Percentiles rank a stretch among this genome's conserved stretches.
Conservation (phyloP, 441 rosid genomes). For the Gossypium aridum region DNA sequence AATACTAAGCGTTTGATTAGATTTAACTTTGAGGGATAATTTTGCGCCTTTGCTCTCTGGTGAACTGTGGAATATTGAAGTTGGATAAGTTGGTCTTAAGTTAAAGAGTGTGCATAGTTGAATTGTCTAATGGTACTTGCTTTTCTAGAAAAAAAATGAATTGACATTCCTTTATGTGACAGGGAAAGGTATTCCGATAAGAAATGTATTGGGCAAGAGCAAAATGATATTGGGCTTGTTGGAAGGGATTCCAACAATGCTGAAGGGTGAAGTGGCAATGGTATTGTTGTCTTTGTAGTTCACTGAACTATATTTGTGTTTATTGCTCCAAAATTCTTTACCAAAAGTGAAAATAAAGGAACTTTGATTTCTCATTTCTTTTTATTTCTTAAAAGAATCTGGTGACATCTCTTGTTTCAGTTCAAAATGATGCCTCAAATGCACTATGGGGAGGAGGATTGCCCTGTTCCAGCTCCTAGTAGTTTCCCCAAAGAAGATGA, state of each 20-base stretch:
- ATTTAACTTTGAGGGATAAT: not conserved
- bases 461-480: slow-evolving; percentile 66
- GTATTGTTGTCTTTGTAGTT: slow-evolving; percentile 32
- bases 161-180: slow-evolving; percentile 18
- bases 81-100: slow-evolving; percentile 1
- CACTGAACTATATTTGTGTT: not conserved
- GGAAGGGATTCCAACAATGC: slow-evolving; percentile 91
- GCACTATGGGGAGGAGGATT: slow-evolving; percentile 87
- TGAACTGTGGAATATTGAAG: not conserved
- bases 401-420: slow-evolving; percentile 32
- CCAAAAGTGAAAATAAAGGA: not conserved
- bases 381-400: slow-evolving; percentile 6
- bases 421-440: slow-evolving; percentile 91
- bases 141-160: not conserved
- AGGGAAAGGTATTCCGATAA: slow-evolving; percentile 76
- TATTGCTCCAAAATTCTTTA: not conserved
- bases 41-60: not conserved
- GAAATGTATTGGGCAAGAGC: slow-evolving; percentile 86
- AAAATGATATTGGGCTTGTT: slow-evolving; percentile 83
- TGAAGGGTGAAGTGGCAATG: slow-evolving; percentile 93
- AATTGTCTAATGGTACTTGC: not conserved
- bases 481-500: slow-evolving; percentile 83
- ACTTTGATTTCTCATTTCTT: not conserved
- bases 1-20: not conserved
- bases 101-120: not conserved